Conservation (phyloP, 208 protist species). For the Crithidia expoeki region DNA sequence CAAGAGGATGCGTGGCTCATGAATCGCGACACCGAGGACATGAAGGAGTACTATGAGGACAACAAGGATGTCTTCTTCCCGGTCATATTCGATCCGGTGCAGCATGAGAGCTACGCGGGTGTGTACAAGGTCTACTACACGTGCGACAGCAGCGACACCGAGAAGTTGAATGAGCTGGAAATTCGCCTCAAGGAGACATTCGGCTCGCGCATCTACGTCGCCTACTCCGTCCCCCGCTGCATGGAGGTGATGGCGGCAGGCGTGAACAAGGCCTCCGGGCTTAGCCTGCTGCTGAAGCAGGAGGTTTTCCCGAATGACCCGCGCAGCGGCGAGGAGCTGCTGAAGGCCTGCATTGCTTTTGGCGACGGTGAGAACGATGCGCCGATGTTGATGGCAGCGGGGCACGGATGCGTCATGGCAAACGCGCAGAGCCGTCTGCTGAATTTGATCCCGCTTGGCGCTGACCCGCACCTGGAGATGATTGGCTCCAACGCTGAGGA, state of each 20-base stretch:
- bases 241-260: conserved; percentile 52
- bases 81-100: conserved; percentile 28
- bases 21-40: conserved; percentile 29
- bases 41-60: conserved; percentile 38
- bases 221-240: conserved; percentile 41
- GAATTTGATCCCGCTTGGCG: conserved; percentile 26
- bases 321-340: conserved; percentile 19
- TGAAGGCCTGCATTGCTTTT: conserved; percentile 51
- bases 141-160: conserved; percentile 12
- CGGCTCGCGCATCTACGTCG: conserved; percentile 3
- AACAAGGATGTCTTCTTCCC: conserved; percentile 43
- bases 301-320: conserved; percentile 25
- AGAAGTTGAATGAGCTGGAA: conserved; percentile 16
- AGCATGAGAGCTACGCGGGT: conserved; percentile 31
- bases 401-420: conserved; percentile 46
- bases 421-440: conserved; percentile 37
- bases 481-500: conserved; percentile 47
- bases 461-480: conserved; percentile 35
- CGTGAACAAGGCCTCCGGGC: conserved; percentile 47
- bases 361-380: conserved; percentile 56
- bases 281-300: conserved; percentile 28
- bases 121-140: conserved; percentile 56
- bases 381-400: conserved; percentile 41
- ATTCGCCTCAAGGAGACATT: conserved; percentile 21
- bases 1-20: conserved; percentile 43